Evolutionary conservation across 2,329 filamentous ascomycete species (phyloP).

Genomic region (Pseudogymnoascus sp.): DNA sequence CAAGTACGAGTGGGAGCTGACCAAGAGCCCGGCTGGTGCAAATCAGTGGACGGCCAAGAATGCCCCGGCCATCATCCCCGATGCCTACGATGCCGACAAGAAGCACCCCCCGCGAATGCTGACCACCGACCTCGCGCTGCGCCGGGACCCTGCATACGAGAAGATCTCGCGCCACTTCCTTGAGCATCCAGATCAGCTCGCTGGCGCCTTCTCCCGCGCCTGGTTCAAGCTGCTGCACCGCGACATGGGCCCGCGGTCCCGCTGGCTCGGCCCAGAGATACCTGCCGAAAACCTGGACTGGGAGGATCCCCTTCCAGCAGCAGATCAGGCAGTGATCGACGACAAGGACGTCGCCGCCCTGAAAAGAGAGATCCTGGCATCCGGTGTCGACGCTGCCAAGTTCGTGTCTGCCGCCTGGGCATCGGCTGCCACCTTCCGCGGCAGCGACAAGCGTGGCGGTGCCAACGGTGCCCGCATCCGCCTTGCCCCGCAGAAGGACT

Average conservation of each 20-base stretch:
- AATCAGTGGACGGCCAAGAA: constrained; percentile 72
- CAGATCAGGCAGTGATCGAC: constrained; percentile 51
- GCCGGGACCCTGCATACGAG: constrained; percentile 64
- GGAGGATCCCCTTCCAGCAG: constrained; percentile 64
- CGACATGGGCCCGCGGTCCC: constrained; percentile 64
- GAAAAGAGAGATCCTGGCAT: constrained; percentile 60
- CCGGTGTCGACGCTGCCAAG: constrained; percentile 53
- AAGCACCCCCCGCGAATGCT: constrained; percentile 72
- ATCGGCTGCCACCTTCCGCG: constrained; percentile 64
- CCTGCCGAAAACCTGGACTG: constrained; percentile 63
- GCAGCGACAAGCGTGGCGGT: constrained; percentile 73
- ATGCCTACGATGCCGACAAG: constrained; percentile 62
- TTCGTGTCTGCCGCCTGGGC: constrained; percentile 63
- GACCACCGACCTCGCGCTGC: constrained; percentile 66
- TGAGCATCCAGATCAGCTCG: constrained; percentile 60
- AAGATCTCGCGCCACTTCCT: constrained; percentile 68
- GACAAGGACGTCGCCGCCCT: constrained; percentile 56
- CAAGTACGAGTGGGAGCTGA: constrained; percentile 70
- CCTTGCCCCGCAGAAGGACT: constrained; percentile 63
- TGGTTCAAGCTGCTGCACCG: constrained; percentile 83
- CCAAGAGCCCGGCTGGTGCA: constrained; percentile 68
- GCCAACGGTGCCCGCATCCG: constrained; percentile 75
- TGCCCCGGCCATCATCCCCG: constrained; percentile 58
- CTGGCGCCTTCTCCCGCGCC: constrained; percentile 62
- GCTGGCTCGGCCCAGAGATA: constrained; percentile 69